phyloP scores from a whole-genome alignment of 2,329 filamentous ascomycete genomes.

The Phaeosphaeriaceae sp. region DNA sequence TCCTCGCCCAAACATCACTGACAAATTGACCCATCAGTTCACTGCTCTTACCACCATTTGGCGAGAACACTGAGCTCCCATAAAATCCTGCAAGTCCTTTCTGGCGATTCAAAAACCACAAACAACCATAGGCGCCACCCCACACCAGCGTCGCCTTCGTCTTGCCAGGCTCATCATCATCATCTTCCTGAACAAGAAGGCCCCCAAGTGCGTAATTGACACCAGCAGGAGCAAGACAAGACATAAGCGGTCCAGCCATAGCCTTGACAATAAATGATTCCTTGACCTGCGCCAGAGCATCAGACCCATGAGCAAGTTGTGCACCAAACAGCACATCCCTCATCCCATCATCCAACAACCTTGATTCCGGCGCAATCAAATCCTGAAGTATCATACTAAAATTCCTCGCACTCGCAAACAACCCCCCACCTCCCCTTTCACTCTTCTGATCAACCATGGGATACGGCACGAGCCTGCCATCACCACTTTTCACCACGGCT shows the following conservation, averaged over 20 bases:
- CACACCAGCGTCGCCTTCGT: constrained; percentile 30
- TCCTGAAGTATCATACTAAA: constrained; percentile 32
- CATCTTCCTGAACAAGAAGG: constrained; percentile 23
- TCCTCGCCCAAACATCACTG: too few relatives aligned
- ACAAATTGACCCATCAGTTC: too few relatives aligned
- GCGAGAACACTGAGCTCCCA: too few relatives aligned
- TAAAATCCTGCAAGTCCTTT: constrained; percentile 26
- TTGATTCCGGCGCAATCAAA: constrained; percentile 22
- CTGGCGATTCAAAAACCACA: constrained; percentile 33
- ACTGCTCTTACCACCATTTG: too few relatives aligned
- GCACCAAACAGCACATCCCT: constrained; percentile 30
- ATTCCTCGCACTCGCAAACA: constrained; percentile 27
- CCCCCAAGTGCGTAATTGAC: constrained; percentile 26
- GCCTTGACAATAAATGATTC: constrained; percentile 4
- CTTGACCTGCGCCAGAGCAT: constrained; percentile 32
- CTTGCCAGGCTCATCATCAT: constrained; percentile 22
- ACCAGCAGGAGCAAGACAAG: constrained; percentile 16
- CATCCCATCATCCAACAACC: constrained; percentile 21
- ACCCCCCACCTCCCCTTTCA: constrained; percentile 29
- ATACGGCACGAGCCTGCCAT: constrained; percentile 20
- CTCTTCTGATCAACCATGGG: constrained; percentile 14
- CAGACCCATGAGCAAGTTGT: constrained; percentile 33
- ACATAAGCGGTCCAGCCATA: constrained; percentile 15
- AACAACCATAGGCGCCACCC: constrained; percentile 29
- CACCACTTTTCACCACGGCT: constrained; percentile 28